Percentiles rank a stretch among this genome's conserved stretches.
Evolutionary conservation across 371 early-diverging fungal genomes (phyloP).

Genomic region (Syncephalastrum sp.): DNA sequence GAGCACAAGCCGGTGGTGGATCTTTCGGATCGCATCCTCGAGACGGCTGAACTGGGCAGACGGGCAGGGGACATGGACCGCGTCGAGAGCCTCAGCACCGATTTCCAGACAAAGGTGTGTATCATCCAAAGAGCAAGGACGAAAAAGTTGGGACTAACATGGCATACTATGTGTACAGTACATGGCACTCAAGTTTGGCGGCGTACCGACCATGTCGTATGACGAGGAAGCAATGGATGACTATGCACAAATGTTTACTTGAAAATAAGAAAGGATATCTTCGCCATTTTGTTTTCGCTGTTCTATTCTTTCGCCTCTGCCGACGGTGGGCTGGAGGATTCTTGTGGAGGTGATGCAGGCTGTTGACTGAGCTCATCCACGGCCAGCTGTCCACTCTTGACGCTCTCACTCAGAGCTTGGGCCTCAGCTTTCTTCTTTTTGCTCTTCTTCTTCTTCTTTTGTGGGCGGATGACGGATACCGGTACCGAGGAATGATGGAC

Average conservation of each 20-base stretch:
- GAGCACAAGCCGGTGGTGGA: slow-evolving; percentile 43
- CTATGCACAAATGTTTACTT: slow-evolving; percentile 24
- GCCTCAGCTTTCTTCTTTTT: slow-evolving; percentile 16
- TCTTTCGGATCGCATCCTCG: slow-evolving; percentile 45
- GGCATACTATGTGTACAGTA: slow-evolving; percentile 25
- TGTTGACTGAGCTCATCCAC: slow-evolving; percentile 33
- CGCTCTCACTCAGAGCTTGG: slow-evolving; percentile 28
- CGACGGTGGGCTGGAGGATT: neutral
- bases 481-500: slow-evolving; percentile 57
- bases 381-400: slow-evolving; percentile 28
- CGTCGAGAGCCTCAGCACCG: slow-evolving; percentile 46
- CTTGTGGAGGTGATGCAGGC: slow-evolving; percentile 1
- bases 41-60: slow-evolving; percentile 37
- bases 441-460: slow-evolving; percentile 39
- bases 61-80: slow-evolving; percentile 46
- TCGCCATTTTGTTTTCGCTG: neutral
- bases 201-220: slow-evolving; percentile 25
- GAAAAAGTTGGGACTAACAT: neutral
- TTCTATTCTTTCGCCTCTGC: neutral
- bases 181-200: slow-evolving; percentile 31
- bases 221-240: slow-evolving; percentile 45
- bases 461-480: slow-evolving; percentile 53
- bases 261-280: slow-evolving; percentile 7
- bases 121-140: neutral
- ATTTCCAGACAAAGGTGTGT: slow-evolving; percentile 52